Conservation (phyloP, 2,329 filamentous ascomycete genomes). For the Penicillium sp. region DNA sequence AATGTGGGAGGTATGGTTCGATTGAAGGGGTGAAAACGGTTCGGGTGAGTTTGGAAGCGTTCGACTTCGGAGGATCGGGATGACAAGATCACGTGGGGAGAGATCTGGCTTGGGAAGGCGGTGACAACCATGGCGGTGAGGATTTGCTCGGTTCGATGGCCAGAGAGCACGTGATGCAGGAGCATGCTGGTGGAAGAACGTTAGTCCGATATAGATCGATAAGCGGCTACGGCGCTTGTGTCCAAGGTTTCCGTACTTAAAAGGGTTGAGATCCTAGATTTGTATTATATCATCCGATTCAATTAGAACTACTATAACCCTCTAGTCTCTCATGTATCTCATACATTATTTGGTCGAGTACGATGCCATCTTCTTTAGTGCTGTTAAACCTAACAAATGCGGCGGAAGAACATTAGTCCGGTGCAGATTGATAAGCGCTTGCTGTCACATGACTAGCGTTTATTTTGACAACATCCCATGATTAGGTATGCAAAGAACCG, state of each 20-base stretch:
- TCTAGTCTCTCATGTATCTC: too few species aligned
- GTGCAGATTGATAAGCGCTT: not conserved
- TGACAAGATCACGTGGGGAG: not conserved
- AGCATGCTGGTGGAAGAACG: fast-evolving
- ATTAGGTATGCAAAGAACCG: too few species aligned
- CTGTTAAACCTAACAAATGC: too few species aligned
- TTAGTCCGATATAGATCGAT: not conserved
- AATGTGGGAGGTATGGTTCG: slow-evolving; percentile 22
- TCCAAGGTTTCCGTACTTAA: too few species aligned
- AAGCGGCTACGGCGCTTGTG: not conserved
- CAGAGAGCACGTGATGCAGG: fast-evolving
- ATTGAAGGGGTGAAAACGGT: slow-evolving; percentile 24
- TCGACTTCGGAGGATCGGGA: slow-evolving; percentile 31
- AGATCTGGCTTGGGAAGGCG: not conserved
- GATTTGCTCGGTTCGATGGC: not conserved
- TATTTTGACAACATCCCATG: not conserved
- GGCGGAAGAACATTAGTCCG: not conserved
- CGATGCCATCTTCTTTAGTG: too few species aligned
- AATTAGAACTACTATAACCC: too few species aligned
- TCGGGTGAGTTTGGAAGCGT: slow-evolving; percentile 28
- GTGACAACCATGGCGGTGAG: not conserved
- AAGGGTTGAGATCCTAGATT: too few species aligned
- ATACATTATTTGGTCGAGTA: too few species aligned
- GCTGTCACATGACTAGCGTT: not conserved
- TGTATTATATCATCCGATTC: too few species aligned